Conservation (phyloP, 192 early-diverging fungal species). For the Gryganskiella cystojenkinii region DNA sequence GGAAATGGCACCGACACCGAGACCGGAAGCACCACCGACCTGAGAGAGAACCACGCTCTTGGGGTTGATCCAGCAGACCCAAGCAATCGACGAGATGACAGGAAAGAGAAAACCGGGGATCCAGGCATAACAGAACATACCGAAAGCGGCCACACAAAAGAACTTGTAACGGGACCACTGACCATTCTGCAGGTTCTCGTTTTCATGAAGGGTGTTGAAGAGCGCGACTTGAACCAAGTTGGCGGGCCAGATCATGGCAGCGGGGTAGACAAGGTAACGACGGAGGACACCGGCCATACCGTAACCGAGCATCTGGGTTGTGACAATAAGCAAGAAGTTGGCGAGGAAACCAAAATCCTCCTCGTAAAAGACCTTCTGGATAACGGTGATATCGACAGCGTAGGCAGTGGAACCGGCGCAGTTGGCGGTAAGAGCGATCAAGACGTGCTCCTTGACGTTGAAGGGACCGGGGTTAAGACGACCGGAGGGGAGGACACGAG, state of each 20-base stretch:
- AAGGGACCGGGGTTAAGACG: conserved; percentile 57
- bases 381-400: conserved; percentile 66
- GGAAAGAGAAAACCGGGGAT: conserved; percentile 58
- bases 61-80: conserved; percentile 48
- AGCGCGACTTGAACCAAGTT: conserved; percentile 67
- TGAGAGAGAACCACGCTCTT: conserved; percentile 28
- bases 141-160: conserved; percentile 56
- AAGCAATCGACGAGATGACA: conserved; percentile 38
- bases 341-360: conserved; percentile 65
- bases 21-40: conserved; percentile 66
- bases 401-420: conserved; percentile 61
- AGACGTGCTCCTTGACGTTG: conserved; percentile 73
- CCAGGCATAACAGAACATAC: conserved; percentile 63
- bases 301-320: conserved; percentile 67
- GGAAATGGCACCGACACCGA: conserved; percentile 76
- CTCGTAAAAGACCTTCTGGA: conserved; percentile 68
- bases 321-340: conserved; percentile 66
- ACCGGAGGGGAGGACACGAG: conserved; percentile 64
- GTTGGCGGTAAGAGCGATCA: conserved; percentile 66
- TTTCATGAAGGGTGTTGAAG: conserved; percentile 58
- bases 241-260: conserved; percentile 89
- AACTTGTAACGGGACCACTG: conserved; percentile 50
- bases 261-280: conserved; percentile 85
- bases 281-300: conserved; percentile 84
- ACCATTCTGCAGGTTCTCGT: conserved; percentile 37